Percentiles rank a stretch among this genome's conserved stretches.
phyloP scores from a whole-genome alignment of 2,329 filamentous ascomycete genomes.

The Aspergillus bombycis region DNA sequence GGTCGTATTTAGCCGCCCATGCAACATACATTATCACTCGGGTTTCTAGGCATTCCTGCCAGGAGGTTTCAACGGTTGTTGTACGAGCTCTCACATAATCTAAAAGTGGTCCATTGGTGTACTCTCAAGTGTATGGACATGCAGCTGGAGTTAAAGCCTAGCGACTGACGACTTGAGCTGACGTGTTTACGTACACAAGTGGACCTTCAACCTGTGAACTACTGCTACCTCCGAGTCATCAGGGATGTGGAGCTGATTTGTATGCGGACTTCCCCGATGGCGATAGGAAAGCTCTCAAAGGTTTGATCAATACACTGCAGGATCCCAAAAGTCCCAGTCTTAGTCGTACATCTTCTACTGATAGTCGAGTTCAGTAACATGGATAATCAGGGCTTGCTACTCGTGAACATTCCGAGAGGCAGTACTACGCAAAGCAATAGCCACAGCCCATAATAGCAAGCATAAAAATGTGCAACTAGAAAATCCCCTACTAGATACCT shows the following conservation, averaged over 20 bases:
- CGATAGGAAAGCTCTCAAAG: neutral
- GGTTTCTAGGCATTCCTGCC: neutral
- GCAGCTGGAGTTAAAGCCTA: too few relatives aligned
- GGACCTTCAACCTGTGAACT: too few relatives aligned
- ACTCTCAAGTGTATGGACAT: too few relatives aligned
- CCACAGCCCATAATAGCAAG: neutral
- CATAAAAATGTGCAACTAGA: neutral
- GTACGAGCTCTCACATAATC: neutral
- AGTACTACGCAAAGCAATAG: neutral
- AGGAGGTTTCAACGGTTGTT: neutral
- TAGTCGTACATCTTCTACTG: neutral
- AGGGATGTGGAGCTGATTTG: too few relatives aligned
- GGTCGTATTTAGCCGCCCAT: neutral
- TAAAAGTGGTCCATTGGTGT: too few relatives aligned
- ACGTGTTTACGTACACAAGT: too few relatives aligned
- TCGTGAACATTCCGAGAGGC: neutral
- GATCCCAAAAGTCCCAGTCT: neutral
- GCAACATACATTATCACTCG: neutral
- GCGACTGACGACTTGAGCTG: too few relatives aligned
- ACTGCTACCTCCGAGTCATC: too few relatives aligned
- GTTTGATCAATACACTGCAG: neutral
- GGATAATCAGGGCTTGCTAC: neutral
- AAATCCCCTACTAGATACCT: rapidly evolving
- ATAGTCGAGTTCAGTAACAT: neutral
- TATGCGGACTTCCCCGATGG: neutral